These are phyloP conservation scores for Furcasterigmium sp. DNA, from an alignment of 2,329 filamentous ascomycete species.

Conservation along the genomic window DNA sequence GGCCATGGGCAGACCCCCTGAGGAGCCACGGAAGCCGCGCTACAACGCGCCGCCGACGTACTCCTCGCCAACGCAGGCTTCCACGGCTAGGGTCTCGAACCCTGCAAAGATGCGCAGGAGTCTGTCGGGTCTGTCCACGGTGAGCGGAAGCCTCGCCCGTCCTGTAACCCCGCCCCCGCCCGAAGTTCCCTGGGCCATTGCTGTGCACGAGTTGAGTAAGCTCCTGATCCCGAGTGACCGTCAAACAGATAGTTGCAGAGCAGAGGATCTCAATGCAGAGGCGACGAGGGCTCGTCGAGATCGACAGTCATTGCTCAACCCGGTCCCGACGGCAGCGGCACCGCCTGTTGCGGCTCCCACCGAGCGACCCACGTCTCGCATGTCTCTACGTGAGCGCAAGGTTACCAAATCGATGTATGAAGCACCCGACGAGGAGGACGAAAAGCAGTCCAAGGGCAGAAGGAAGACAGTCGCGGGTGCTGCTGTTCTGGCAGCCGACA, in stretches of 20 bases:
- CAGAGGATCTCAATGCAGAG: conserved; percentile 73
- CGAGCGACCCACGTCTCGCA: conserved; percentile 49
- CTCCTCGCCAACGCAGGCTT: conserved; percentile 83
- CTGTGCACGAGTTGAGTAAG: conserved; percentile 78
- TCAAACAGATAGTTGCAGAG: conserved; percentile 68
- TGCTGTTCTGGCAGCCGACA: conserved; percentile 37
- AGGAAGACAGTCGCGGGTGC: conserved; percentile 57
- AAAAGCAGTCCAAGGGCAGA: conserved; percentile 36
- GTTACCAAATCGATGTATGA: conserved; percentile 48
- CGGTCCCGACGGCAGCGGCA: conserved; percentile 21
- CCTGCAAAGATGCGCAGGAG: conserved; percentile 61
- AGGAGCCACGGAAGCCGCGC: conserved; percentile 48
- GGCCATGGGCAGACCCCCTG: conserved; percentile 43
- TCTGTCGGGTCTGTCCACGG: conserved; percentile 47
- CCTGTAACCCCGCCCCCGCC: conserved; percentile 65
- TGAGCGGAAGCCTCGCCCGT: conserved; percentile 31
- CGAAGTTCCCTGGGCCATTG: conserved; percentile 78
- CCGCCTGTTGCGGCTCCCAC: conserved; percentile 18
- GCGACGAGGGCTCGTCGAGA: conserved; percentile 60
- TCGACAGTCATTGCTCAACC: conserved; percentile 49
- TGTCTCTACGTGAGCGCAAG: conserved; percentile 71
- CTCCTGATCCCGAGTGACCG: conserved; percentile 73
- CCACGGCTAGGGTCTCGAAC: conserved; percentile 71
- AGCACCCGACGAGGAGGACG: conserved; percentile 41
- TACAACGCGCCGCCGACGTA: conserved; percentile 63